Percentiles rank a stretch among this genome's conserved stretches.
Evolutionary conservation across 805 yeast species (phyloP).

Genomic region (Pichia pseudocactophila): DNA sequence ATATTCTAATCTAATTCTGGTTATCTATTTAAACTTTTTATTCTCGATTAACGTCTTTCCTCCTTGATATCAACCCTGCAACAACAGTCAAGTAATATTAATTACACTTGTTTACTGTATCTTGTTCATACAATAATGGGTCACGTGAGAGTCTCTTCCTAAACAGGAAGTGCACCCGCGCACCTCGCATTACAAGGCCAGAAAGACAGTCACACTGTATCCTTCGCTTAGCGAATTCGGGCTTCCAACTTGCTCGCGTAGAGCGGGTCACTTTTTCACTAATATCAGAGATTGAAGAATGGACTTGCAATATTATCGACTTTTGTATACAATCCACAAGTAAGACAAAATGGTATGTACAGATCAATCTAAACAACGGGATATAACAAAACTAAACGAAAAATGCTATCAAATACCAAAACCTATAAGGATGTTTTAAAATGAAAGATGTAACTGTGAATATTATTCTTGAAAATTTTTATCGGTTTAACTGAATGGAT

Average conservation of each 20-base stretch:
- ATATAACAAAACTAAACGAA: neutral
- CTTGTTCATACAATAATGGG: no score
- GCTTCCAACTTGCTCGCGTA: neutral
- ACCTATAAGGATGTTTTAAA: neutral
- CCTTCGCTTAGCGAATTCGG: neutral
- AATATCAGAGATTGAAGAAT: neutral
- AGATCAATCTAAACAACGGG: neutral
- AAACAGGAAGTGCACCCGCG: neutral
- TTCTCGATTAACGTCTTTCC: neutral
- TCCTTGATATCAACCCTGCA: no score
- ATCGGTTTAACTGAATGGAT: no score
- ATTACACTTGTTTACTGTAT: no score
- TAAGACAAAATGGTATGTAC: neutral
- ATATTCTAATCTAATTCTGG: neutral
- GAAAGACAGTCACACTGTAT: neutral
- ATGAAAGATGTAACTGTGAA: neutral
- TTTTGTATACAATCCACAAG: neutral
- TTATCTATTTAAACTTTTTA: neutral
- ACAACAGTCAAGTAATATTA: no score
- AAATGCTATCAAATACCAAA: no score
- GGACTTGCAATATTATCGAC: neutral
- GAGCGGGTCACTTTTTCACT: neutral
- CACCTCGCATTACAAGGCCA: neutral
- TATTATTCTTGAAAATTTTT: no score
- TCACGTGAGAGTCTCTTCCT: neutral